A percentile compares a stretch with the other conserved stretches of the same genome.
Conservation (phyloP, 352 stramenopile genomes). For the Phytophthora idaei region DNA sequence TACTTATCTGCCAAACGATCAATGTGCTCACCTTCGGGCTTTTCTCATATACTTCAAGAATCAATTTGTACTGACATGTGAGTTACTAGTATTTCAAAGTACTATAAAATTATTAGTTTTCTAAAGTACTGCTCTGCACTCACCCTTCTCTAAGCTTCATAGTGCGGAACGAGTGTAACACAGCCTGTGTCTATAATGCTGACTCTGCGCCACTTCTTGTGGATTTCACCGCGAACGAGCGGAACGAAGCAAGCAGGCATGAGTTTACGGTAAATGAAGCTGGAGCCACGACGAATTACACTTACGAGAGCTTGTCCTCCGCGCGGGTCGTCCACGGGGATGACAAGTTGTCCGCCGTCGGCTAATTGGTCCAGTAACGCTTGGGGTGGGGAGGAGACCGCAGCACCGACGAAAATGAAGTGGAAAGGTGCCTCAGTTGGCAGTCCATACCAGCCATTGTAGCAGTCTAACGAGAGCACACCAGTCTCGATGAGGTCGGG, state of each 20-base stretch:
- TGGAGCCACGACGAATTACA: conserved; percentile 59
- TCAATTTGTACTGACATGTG: too few species aligned
- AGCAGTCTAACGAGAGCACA: conserved; percentile 53
- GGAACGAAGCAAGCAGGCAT: conserved; percentile 78
- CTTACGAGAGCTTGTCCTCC: conserved; percentile 80
- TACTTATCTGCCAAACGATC: too few species aligned
- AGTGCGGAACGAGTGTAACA: conserved; percentile 23
- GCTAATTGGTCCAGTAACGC: conserved; percentile 90
- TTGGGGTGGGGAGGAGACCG: conserved; percentile 86
- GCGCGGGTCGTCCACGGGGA: conserved; percentile 88
- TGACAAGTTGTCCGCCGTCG: conserved; percentile 91
- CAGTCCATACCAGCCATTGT: conserved; percentile 94
- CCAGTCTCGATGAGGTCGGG: conserved; percentile 78
- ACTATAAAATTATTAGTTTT: too few species aligned
- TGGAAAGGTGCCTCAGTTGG: conserved; percentile 93
- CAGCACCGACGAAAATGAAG: conserved; percentile 97
- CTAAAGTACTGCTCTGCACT: too few species aligned
- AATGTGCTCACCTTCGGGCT: too few species aligned
- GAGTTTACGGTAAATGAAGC: conserved; percentile 55
- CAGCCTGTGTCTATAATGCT: conserved; percentile 8
- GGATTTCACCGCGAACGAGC: conserved; percentile 48
- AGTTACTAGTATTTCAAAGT: too few species aligned
- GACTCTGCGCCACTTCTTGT: conserved; percentile 23
- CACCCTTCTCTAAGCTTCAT: background rate
- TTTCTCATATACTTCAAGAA: too few species aligned